Percentiles rank a stretch among this genome's conserved stretches.
phyloP scores from a whole-genome alignment of 2,329 filamentous ascomycete genomes.

The Nemania bipapillata region DNA sequence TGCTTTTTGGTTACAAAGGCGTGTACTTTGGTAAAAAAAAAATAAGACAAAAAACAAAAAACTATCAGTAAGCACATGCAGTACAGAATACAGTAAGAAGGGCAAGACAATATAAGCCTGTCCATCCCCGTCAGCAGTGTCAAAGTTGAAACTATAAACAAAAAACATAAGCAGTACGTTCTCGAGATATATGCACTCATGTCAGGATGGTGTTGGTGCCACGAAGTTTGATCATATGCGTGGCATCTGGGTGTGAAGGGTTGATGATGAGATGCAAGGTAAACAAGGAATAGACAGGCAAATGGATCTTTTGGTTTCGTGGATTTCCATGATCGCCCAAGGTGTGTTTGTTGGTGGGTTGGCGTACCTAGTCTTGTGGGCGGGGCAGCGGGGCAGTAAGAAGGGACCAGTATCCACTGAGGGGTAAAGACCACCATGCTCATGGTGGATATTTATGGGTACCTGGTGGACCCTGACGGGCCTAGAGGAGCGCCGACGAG shows the following conservation, averaged over 20 bases:
- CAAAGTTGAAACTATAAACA: constrained; percentile 1
- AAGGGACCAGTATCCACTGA: constrained; percentile 25
- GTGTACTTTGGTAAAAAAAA: neutral
- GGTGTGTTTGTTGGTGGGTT: neutral
- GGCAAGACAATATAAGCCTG: neutral
- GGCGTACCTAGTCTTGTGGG: neutral
- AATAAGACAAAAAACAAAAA: too few relatives aligned
- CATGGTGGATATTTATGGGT: neutral
- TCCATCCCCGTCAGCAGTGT: neutral
- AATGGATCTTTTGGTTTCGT: neutral
- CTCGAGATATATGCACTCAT: neutral
- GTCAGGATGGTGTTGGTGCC: constrained; percentile 27
- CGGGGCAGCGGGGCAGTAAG: neutral
- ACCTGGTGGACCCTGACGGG: constrained; percentile 6
- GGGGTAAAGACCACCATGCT: constrained; percentile 25
- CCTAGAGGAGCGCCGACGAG: neutral
- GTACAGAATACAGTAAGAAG: too few relatives aligned
- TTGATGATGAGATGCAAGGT: neutral
- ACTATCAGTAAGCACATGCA: neutral
- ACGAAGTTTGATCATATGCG: constrained; percentile 31
- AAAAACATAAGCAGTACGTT: neutral
- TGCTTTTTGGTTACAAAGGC: neutral
- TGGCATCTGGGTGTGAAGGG: constrained; percentile 18
- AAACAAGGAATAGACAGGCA: neutral
- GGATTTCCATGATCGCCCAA: constrained; percentile 2